phyloP scores from a whole-genome alignment of 2,329 filamentous ascomycete genomes.

The Cytospora chrysosperma region DNA sequence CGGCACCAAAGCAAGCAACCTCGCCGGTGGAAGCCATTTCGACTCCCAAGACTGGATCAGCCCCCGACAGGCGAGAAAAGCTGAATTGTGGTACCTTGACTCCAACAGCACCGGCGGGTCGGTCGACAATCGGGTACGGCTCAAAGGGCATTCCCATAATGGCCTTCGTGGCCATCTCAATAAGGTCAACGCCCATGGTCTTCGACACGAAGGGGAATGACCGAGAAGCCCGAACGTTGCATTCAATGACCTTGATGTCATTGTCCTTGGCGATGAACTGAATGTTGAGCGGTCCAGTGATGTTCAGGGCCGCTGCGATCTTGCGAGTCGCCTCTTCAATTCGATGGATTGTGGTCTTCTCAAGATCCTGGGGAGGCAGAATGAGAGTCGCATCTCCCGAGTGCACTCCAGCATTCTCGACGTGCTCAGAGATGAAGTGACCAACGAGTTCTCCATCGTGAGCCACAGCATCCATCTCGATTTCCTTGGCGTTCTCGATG shows the following conservation, averaged over 20 bases:
- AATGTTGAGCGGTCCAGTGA: slow-evolving; percentile 97
- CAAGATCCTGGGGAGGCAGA: slow-evolving; percentile 88
- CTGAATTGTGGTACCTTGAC: slow-evolving; percentile 99
- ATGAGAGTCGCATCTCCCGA: slow-evolving; percentile 97
- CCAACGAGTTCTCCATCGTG: slow-evolving; percentile 85
- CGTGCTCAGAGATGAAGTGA: slow-evolving; percentile 97
- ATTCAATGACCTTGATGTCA: slow-evolving; percentile 99
- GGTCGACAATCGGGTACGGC: slow-evolving; percentile 75
- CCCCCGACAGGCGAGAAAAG: slow-evolving; percentile 93
- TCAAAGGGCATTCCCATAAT: slow-evolving; percentile 83
- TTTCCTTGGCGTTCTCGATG: slow-evolving; percentile 98
- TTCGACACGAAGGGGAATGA: slow-evolving; percentile 99
- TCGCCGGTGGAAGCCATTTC: slow-evolving; percentile 99
- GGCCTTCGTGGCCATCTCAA: slow-evolving; percentile 97
- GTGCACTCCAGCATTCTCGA: slow-evolving; percentile 97
- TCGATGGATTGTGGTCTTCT: slow-evolving; percentile 80
- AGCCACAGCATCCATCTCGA: slow-evolving; percentile 98
- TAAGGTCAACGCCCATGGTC: slow-evolving; percentile 95
- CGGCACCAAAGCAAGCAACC: slow-evolving; percentile 91
- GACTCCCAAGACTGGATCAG: slow-evolving; percentile 93
- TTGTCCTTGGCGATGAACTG: slow-evolving; percentile 99
- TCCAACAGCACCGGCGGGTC: slow-evolving; percentile 82
- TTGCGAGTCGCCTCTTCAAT: slow-evolving; percentile 95
- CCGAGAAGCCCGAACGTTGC: slow-evolving; percentile 92
- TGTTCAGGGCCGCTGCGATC: slow-evolving; percentile 90